Evolutionary conservation across 441 rosid genomes (phyloP).

Genomic region (Pelargonium australe): DNA sequence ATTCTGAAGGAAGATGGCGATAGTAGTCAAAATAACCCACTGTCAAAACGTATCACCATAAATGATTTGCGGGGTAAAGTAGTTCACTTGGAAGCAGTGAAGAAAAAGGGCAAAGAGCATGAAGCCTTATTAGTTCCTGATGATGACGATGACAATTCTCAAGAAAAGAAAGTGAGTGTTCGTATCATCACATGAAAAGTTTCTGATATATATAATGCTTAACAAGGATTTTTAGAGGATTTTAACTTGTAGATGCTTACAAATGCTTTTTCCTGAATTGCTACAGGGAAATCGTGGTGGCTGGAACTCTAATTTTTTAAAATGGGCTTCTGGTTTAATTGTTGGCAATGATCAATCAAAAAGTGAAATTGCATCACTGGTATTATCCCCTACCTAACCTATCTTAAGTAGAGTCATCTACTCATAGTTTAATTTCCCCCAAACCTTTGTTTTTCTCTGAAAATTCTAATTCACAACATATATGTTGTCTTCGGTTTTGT

Average conservation of each 20-base stretch:
- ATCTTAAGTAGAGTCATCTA: not conserved
- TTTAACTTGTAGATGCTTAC: conserved; percentile 15
- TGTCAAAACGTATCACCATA: conserved; percentile 69
- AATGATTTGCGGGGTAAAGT: conserved; percentile 95
- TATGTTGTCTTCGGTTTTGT: no score
- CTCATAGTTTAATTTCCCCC: not conserved
- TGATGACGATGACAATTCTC: conserved; percentile 46
- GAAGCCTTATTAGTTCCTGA: conserved; percentile 72
- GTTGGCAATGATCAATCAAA: conserved; percentile 60
- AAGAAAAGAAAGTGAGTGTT: conserved; percentile 45
- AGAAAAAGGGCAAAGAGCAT: conserved; percentile 90
- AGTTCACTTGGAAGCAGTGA: conserved; percentile 84
- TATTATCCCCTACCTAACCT: conserved; percentile 10
- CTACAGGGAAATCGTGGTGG: conserved; percentile 39
- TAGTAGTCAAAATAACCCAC: conserved; percentile 39
- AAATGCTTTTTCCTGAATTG: conserved; percentile 20
- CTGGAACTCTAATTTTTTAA: conserved; percentile 89
- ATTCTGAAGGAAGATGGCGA: conserved; percentile 51
- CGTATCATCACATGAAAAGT: conserved; percentile 14
- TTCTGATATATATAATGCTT: conserved; percentile 7
- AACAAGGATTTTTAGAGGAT: conserved; percentile 6
- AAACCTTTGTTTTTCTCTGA: not conserved
- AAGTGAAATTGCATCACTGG: conserved; percentile 33
- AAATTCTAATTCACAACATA: no score
- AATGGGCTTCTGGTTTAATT: conserved; percentile 93